These are phyloP conservation scores for Dactylis glomerata DNA, from an alignment of 176 grass and related monocot species.

Conservation along the genomic window DNA sequence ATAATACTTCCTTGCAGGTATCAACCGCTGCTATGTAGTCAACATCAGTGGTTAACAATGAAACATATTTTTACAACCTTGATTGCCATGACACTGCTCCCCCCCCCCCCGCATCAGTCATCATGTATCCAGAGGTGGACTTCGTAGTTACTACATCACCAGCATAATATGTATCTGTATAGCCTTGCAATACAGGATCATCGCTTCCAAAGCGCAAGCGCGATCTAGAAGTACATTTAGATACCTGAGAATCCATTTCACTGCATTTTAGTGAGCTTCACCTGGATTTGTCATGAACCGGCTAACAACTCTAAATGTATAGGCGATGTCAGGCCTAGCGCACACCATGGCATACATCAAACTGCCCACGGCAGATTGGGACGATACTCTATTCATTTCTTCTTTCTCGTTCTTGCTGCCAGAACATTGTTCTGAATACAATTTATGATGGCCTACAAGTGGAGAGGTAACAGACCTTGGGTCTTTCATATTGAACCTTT, in stretches of 20 bases:
- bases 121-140: neutral
- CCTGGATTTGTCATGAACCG: no score
- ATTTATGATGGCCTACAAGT: neutral
- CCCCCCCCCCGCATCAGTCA: no score
- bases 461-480: neutral
- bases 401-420: neutral
- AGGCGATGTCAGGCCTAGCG: neutral
- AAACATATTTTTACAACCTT: neutral
- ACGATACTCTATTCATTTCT: neutral
- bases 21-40: neutral
- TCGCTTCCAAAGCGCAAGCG: neutral
- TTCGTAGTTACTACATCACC: neutral
- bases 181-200: neutral
- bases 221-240: neutral
- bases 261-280: neutral
- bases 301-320: neutral
- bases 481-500: neutral
- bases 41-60: neutral
- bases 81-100: neutral
- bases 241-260: neutral
- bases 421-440: neutral
- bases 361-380: neutral
- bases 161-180: neutral
- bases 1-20: conserved; percentile 18
- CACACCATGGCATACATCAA: no score